Evolutionary conservation across 2,329 filamentous ascomycete genomes (phyloP).

Genomic region (Fusarium oxysporum): DNA sequence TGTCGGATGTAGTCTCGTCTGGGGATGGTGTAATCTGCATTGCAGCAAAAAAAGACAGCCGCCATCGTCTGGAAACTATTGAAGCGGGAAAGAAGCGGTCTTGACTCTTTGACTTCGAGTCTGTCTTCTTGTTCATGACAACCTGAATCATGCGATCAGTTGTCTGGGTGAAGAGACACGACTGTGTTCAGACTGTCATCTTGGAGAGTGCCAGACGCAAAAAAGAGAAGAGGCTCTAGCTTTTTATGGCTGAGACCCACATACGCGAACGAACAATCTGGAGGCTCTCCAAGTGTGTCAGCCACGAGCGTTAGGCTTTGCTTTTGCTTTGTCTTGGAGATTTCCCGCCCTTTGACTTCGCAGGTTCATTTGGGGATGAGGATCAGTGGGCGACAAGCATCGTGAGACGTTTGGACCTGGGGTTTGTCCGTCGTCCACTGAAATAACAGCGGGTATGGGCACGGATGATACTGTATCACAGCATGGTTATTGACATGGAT

Average conservation of each 20-base stretch:
- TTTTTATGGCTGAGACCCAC: slow-evolving; percentile 2
- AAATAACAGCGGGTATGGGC: slow-evolving; percentile 9
- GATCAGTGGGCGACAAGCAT: slow-evolving; percentile 12
- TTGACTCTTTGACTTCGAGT: slow-evolving; percentile 4
- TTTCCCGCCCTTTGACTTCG: not conserved
- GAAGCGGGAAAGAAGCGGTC: slow-evolving; percentile 22
- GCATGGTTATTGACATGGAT: slow-evolving; percentile 2
- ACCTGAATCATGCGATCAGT: slow-evolving; percentile 14
- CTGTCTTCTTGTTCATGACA: not conserved
- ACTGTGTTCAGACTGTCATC: slow-evolving; percentile 28
- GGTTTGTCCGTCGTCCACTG: slow-evolving; percentile 4
- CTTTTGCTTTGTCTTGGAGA: slow-evolving; percentile 9
- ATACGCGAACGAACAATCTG: slow-evolving; percentile 24
- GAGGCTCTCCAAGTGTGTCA: slow-evolving; percentile 26
- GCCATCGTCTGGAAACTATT: slow-evolving; percentile 30
- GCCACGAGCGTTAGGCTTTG: slow-evolving; percentile 35
- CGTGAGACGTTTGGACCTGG: slow-evolving; percentile 37
- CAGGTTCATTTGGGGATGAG: not conserved
- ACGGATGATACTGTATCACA: slow-evolving; percentile 17
- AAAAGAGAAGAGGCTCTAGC: not conserved
- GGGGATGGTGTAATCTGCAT: slow-evolving; percentile 28
- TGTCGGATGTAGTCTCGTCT: slow-evolving; percentile 25
- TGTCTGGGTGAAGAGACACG: not conserved
- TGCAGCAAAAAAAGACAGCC: slow-evolving; percentile 24
- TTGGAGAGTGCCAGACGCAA: slow-evolving; percentile 16